phyloP scores from a whole-genome alignment of 2,329 filamentous ascomycete species.

The Fusarium sp. region DNA sequence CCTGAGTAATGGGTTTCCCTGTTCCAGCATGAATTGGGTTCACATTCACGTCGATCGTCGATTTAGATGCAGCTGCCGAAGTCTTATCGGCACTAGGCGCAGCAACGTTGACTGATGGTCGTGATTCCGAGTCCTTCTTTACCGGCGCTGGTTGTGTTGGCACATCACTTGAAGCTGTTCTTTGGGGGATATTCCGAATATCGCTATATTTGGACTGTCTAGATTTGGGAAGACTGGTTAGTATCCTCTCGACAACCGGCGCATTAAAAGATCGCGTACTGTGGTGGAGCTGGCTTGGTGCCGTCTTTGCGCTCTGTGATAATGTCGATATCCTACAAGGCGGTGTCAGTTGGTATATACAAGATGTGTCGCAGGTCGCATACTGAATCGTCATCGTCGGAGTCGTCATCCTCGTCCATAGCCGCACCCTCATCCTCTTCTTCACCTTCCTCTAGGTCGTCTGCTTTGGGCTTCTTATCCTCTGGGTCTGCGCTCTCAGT shows the following conservation, averaged over 20 bases:
- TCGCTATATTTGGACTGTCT: conserved; percentile 73
- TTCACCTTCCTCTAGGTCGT: conserved; percentile 72
- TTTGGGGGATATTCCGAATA: conserved; percentile 72
- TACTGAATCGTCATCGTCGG: conserved; percentile 62
- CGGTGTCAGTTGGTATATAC: conserved; percentile 1
- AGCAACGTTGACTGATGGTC: conserved; percentile 48
- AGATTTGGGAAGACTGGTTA: conserved; percentile 9
- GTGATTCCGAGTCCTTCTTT: conserved; percentile 59
- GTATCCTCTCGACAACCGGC: background rate
- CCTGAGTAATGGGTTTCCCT: conserved; percentile 83
- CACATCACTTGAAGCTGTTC: conserved; percentile 64
- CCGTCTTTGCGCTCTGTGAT: conserved; percentile 75
- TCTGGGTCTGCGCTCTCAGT: conserved; percentile 46
- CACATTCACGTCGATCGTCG: conserved; percentile 84
- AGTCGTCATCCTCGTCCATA: conserved; percentile 60
- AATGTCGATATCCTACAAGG: conserved; percentile 71
- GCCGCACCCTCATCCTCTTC: conserved; percentile 71
- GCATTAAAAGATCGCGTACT: conserved; percentile 55
- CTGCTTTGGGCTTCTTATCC: conserved; percentile 53
- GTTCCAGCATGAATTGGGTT: conserved; percentile 82
- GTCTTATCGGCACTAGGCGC: conserved; percentile 63
- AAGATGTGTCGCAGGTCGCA: background rate
- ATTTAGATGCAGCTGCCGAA: conserved; percentile 77
- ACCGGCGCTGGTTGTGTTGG: conserved; percentile 57
- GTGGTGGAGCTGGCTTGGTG: conserved; percentile 67